phyloP scores from a whole-genome alignment of 2,329 filamentous ascomycete species.

The Clarireedia paspali region DNA sequence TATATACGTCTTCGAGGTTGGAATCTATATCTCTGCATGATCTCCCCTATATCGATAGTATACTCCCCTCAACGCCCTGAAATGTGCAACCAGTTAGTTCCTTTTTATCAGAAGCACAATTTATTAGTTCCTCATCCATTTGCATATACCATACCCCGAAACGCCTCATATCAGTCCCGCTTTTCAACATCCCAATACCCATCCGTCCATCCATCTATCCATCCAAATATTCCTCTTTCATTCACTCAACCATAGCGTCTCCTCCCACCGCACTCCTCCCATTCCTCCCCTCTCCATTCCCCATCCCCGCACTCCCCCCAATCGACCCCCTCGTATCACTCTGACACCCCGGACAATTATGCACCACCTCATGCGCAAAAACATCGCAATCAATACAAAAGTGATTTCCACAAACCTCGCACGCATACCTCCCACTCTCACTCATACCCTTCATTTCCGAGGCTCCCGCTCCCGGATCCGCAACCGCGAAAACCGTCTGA shows the following conservation, averaged over 20 bases:
- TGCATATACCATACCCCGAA: no score
- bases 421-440: slow-evolving; percentile 83
- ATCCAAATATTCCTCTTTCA: not conserved
- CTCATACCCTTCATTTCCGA: slow-evolving; percentile 55
- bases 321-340: slow-evolving; percentile 17
- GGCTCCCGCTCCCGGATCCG: slow-evolving; percentile 26
- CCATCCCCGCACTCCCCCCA: not conserved
- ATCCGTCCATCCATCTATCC: no score
- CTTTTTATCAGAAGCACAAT: no score
- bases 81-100: no score
- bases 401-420: slow-evolving; percentile 76
- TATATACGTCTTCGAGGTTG: no score
- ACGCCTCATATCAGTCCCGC: no score
- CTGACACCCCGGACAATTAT: slow-evolving; percentile 87
- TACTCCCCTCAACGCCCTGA: no score
- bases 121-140: no score
- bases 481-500: slow-evolving; percentile 35
- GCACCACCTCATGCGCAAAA: slow-evolving; percentile 86
- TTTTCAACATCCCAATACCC: no score
- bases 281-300: not conserved
- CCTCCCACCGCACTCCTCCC: not conserved
- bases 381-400: slow-evolving; percentile 99
- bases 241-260: slow-evolving; percentile 6
- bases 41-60: no score
- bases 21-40: no score